Base-by-base conservation (phyloP, 2,329 filamentous ascomycete genomes). In the Talaromyces atroroseus region DNA sequence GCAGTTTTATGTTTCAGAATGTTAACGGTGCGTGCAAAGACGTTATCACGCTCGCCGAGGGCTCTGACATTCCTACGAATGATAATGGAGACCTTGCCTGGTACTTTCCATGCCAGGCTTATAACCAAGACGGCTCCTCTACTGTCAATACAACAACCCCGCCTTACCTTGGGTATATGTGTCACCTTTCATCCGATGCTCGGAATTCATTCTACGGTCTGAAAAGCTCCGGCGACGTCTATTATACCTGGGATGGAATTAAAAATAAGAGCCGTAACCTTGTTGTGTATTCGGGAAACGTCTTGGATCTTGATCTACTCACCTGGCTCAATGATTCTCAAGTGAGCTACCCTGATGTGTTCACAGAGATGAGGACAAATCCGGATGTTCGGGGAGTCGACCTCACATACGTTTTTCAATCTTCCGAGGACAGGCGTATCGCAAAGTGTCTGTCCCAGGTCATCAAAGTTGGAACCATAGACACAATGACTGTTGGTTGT, bases 21-120 rank as follows among this genome's bases (percentile, higher is more conserved):
- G 94, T 99, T 71, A 99, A 99, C 65, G 95, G 94, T 49, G 89
- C 88, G 60, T 99, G 94, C 81, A 99, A 97, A 76, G 88, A 82
- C 10, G 74, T 97, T 56, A 96, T 99, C 68, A 95, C 84, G 0
- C 73, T 80, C 7, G 83, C 87, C 1, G 69, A 80, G 1, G 78
- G 78, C 55, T 95, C 92, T 0, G 87, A 90, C 64, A 85, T 99
- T 8, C 90, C 92, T 1, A 88, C 87, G 5, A 86, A 95, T 68
- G 74, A 72, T 24, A 75, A 86, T 52, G 84, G 82, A 6, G 85
- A 95, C 57, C 76, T 99, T 60, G 94, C 87, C 1, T 99, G 94
- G 92, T 99, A 99, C 71, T 97, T 97, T 69, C 94, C 94, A 2
- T 99, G 94, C 78, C 86, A 81, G 4, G 80, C 88, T 1, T 95